A percentile compares a stretch with the other conserved stretches of the same genome.
phyloP scores from a whole-genome alignment of 1,284 basidiomycete species.

The Cronartium quercuum region DNA sequence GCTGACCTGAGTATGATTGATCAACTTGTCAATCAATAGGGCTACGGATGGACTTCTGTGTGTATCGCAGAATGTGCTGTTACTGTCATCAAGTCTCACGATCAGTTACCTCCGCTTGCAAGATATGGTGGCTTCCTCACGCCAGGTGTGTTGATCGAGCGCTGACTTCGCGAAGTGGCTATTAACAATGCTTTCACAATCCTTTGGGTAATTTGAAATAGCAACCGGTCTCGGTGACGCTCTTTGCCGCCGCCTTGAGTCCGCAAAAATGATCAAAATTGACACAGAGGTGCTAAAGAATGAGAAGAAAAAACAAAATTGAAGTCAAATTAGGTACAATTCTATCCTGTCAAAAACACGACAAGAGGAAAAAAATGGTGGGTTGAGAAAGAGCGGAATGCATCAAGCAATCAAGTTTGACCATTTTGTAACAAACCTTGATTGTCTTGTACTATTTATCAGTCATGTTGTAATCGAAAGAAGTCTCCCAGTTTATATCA shows the following conservation, averaged over 20 bases:
- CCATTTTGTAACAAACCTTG: too few relatives aligned
- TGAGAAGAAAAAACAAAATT: conserved; percentile 23
- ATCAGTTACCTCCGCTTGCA: conserved; percentile 44
- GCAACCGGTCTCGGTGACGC: conserved; percentile 31
- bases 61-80: conserved; percentile 44
- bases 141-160: conserved; percentile 37
- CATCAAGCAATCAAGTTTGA: too few relatives aligned
- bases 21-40: conserved; percentile 31
- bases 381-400: too few relatives aligned
- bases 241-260: conserved; percentile 8
- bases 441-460: too few relatives aligned
- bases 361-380: too few relatives aligned
- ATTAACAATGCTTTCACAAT: background rate
- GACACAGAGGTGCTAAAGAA: conserved; percentile 14
- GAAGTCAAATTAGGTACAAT: too few relatives aligned
- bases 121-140: conserved; percentile 45
- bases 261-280: conserved; percentile 9
- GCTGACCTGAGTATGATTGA: background rate
- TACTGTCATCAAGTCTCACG: conserved; percentile 43
- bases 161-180: background rate
- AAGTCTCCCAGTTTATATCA: too few relatives aligned
- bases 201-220: background rate
- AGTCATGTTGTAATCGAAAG: too few relatives aligned
- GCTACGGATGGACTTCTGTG: conserved; percentile 43
- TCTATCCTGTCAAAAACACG: too few relatives aligned